These are phyloP conservation scores for Cutaneotrichosporon spelunceum DNA, from an alignment of 1,284 basidiomycete genomes.

Conservation along the genomic window DNA sequence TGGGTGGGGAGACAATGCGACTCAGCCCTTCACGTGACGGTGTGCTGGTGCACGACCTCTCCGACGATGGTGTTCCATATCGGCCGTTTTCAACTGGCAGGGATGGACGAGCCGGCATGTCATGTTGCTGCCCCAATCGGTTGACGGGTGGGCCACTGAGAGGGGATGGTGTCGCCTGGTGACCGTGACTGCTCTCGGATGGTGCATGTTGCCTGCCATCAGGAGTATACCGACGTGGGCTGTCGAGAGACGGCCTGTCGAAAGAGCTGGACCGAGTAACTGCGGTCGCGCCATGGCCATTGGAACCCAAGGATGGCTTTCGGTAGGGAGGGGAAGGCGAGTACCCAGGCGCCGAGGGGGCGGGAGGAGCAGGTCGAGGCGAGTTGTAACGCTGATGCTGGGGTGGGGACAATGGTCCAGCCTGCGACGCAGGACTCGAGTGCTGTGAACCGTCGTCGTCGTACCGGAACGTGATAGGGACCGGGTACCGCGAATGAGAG, in stretches of 20 bases:
- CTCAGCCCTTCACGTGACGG: neutral
- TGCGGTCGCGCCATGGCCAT: neutral
- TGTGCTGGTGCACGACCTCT: neutral
- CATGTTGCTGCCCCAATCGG: neutral
- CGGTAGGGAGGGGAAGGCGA: neutral
- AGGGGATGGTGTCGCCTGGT: slow-evolving; percentile 4
- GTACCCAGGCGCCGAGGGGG: neutral
- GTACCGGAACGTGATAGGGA: slow-evolving; percentile 43
- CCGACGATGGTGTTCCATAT: neutral
- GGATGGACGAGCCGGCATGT: neutral
- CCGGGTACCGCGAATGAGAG: slow-evolving; percentile 34
- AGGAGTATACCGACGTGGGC: neutral
- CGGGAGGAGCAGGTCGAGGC: neutral
- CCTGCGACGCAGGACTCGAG: neutral
- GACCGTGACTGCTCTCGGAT: slow-evolving; percentile 2
- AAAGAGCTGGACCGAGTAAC: neutral
- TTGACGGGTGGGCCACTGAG: neutral
- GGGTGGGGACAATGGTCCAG: neutral
- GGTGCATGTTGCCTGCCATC: neutral
- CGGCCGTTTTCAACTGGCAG: neutral
- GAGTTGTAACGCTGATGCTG: neutral
- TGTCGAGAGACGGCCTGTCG: neutral
- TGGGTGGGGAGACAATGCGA: neutral
- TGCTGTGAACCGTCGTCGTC: neutral
- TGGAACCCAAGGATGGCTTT: neutral